These are phyloP conservation scores for Malus orientalis DNA, from an alignment of 306 rosid species.

Conservation along the genomic window DNA sequence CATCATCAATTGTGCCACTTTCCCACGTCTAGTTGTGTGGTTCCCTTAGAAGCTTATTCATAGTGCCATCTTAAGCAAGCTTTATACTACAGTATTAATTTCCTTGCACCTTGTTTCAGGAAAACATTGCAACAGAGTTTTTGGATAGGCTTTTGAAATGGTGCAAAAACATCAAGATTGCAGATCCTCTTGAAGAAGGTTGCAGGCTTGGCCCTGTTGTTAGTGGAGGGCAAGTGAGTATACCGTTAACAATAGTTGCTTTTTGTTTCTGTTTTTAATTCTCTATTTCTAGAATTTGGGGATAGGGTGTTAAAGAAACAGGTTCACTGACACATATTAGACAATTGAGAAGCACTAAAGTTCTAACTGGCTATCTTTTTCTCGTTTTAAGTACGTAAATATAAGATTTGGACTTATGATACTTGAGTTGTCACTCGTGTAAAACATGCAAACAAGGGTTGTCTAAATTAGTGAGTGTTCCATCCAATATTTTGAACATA, in stretches of 20 bases:
- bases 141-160: constrained; percentile 71
- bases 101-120: constrained; percentile 43
- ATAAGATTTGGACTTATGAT: background rate
- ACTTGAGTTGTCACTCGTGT: background rate
- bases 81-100: background rate
- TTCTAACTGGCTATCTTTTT: background rate
- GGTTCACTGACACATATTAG: background rate
- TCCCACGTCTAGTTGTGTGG: background rate
- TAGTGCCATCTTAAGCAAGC: background rate
- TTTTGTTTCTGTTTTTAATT: background rate
- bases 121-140: constrained; percentile 71
- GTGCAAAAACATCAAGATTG: constrained; percentile 74
- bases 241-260: constrained; percentile 12
- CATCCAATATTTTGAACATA: background rate
- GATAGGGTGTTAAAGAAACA: background rate
- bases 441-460: background rate
- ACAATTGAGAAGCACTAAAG: background rate
- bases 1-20: background rate
- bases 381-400: background rate
- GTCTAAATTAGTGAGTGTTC: background rate
- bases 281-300: background rate
- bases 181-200: constrained; percentile 97
- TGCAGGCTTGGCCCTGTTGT: constrained; percentile 99
- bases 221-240: constrained; percentile 71
- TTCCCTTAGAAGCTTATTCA: background rate